phyloP scores from a whole-genome alignment of 352 stramenopile genomes.

The Phytophthora rubi region DNA sequence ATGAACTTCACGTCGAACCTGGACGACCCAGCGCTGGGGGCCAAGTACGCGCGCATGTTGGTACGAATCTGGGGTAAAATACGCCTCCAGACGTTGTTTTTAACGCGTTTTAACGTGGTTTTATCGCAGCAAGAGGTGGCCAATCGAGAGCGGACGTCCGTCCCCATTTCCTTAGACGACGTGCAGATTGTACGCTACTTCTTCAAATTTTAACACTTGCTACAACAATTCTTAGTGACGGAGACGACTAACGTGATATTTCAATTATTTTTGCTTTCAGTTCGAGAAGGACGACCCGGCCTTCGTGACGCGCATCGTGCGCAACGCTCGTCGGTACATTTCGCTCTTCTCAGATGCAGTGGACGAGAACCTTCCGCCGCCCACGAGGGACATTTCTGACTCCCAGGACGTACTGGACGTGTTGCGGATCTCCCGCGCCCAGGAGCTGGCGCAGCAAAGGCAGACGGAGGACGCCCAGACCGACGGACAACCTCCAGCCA shows the following conservation, averaged over 20 bases:
- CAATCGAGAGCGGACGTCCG: conserved; percentile 81
- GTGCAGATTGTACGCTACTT: conserved; percentile 66
- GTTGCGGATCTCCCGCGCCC: conserved; percentile 73
- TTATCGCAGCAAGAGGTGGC: conserved; percentile 83
- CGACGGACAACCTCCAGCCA: conserved; percentile 33
- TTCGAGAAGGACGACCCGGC: conserved; percentile 77
- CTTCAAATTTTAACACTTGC: neutral
- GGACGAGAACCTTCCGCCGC: conserved; percentile 85
- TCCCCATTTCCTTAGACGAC: conserved; percentile 83
- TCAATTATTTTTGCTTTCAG: conserved; percentile 33
- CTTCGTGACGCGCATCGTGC: conserved; percentile 86
- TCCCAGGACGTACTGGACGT: conserved; percentile 88
- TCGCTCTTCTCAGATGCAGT: conserved; percentile 89
- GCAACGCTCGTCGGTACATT: conserved; percentile 90
- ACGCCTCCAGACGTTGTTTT: neutral
- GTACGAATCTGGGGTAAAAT: conserved; percentile 36
- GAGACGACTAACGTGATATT: conserved; percentile 45
- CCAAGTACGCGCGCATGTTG: conserved; percentile 86
- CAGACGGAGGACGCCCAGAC: conserved; percentile 39
- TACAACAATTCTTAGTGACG: neutral
- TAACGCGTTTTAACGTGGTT: neutral
- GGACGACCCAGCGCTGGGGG: conserved; percentile 58
- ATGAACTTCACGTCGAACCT: conserved; percentile 79
- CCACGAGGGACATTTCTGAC: conserved; percentile 82
- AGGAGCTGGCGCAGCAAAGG: conserved; percentile 68